Conservation (phyloP, 108 stramenopile species). For the Tribonema minus region DNA sequence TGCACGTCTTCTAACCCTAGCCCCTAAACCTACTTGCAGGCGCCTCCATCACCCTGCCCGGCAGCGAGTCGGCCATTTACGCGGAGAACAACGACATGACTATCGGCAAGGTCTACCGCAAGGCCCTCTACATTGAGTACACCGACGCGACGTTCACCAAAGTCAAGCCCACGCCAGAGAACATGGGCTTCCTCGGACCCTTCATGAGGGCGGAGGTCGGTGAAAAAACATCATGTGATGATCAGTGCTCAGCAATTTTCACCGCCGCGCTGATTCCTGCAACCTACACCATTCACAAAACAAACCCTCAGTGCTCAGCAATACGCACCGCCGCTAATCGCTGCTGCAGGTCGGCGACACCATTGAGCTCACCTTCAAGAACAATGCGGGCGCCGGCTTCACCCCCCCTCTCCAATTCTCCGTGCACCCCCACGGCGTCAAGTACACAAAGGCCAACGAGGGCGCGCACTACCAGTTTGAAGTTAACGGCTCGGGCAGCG, state of each 20-base stretch:
- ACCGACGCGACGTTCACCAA: not conserved
- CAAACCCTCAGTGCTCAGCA: no score
- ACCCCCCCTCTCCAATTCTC: not conserved
- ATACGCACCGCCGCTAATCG: no score
- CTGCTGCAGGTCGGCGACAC: conserved; percentile 16
- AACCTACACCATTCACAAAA: no score
- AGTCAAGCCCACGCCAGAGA: not conserved
- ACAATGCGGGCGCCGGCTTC: not conserved
- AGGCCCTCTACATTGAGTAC: conserved; percentile 2
- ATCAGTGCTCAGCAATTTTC: no score
- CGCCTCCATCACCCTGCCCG: no score
- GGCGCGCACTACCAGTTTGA: not conserved
- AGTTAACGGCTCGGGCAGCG: not conserved
- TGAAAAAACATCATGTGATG: no score
- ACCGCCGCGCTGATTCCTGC: no score
- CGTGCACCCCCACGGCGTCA: conserved; percentile 8
- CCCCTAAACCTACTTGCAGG: no score
- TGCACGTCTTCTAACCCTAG: no score
- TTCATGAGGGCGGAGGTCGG: not conserved
- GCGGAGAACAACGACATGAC: no score
- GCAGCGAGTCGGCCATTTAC: no score
- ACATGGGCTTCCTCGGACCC: not conserved
- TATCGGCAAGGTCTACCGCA: no score
- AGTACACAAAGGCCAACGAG: not conserved
- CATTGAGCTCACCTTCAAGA: conserved; percentile 1